Evolutionary conservation across 371 early-diverging fungal species (phyloP), one percentile per base, ranked within the genome.

Genomic region (Syncephalis plumigaleata): DNA sequence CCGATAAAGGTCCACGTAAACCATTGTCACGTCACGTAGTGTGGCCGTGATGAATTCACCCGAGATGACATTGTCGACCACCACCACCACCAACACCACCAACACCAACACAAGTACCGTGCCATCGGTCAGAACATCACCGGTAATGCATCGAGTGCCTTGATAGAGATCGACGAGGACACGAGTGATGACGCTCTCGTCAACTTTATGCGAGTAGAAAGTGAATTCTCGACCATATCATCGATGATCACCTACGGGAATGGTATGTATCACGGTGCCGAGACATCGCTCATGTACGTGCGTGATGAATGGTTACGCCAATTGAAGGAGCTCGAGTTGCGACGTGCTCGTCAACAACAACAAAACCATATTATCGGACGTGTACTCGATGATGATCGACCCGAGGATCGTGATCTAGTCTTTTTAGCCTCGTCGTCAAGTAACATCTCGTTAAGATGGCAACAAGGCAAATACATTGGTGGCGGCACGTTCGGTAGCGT

Each of bases 401-500:
- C 79, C 0, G 83, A 86, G 49, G 85, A 88, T 55, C 74, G 78
- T 42, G 80, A 79, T 0, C 58, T 90, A 18, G 71, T 75, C 21
- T 71, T 80, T 53, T 58, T 90, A 47, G 86, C 85, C 0, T 74
- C 80, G 0, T 79, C 82, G 9, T 71, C 79, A 1, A 73, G 75
- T 43, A 79, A 78, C 46, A 75, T 84, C 9, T 77, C 80, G 9
- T 68, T 87, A 39, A 73, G 87, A 11, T 91, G 87, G 87, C 87
- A 87, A 52, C 80, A 82, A 54, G 86, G 85, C 46, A 75, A 81
- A 49, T 84, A 75, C 49, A 75, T 91, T 44, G 89, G 89, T n/a
- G 77, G 84, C 5, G 91, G 91, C 47, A 78, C 87, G 0, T 88
- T 79, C 65, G 91, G 91, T 3, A 75, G 83, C 2, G 89, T 88